Evolutionary conservation across 2,329 filamentous ascomycete genomes (phyloP), one percentile per base, ranked within the genome.

Genomic region (Penicillium crustosum): DNA sequence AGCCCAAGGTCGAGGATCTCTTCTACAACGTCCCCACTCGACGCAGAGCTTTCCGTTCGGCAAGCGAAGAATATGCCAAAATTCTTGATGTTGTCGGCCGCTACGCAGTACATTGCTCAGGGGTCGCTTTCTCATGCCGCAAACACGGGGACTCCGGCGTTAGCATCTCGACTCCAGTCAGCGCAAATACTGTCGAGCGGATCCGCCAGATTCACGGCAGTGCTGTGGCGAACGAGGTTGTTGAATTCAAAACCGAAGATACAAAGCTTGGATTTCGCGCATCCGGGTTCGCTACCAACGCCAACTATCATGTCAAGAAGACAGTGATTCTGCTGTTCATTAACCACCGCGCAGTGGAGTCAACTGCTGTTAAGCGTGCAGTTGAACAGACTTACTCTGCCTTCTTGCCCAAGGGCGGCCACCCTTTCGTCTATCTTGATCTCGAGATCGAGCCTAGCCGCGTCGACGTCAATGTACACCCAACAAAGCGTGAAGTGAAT

Each of bases 401-500:
- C 1, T 97, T 96, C 63, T 78, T 99, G 4, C 94, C 94, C 0
- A 99, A 97, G 75, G 91, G 90, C 35, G 91, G 92, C 2, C 94
- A 96, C 70, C 94, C 94, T 0, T 99, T 97, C 72, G 81, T 93
- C 57, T 99, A 99, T 70, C 81, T 99, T 27, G 94, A 89, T 70
- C 82, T 99, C 2, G 90, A 96, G 59, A 96, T 99, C 57, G 93
- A 97, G 66, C 93, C 94, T 1, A 86, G 89, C 27, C 83, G 93
- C 53, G 91, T 99, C 4, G 94, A 99, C 73, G 95, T 99, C 70
- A 99, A 99, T 66, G 89, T 99, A 0, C 94, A 99, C 73, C 94
- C 94, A 0, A 99, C 94, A 0, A 99, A 99, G 74, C 84, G 91
- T 50, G 93, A 99, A 71, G 94, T 99, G 21, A 94, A 97, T 69